A percentile compares a stretch with the other conserved stretches of the same genome.
These are phyloP conservation scores for Marchantia paleacea DNA, from an alignment of 225 moss, liverwort and hornwort genomes.

Conservation along the genomic window DNA sequence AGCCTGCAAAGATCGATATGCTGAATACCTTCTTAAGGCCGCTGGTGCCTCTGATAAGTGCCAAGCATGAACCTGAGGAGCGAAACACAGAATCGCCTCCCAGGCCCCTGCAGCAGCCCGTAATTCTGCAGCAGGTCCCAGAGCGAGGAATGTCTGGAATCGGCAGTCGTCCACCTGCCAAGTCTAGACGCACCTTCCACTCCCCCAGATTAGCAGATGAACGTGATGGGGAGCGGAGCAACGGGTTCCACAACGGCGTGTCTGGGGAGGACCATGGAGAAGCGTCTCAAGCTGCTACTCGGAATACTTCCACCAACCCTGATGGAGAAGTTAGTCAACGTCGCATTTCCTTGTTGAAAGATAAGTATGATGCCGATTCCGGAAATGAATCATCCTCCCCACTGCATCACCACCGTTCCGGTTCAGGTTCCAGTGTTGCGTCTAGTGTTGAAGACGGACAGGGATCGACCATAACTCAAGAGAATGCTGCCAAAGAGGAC, in stretches of 20 bases:
- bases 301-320: conserved; percentile 28
- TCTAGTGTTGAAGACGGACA: conserved; percentile 61
- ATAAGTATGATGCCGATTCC: conserved; percentile 25
- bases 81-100: conserved; percentile 25
- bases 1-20: conserved; percentile 56
- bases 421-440: conserved; percentile 54
- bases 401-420: conserved; percentile 37
- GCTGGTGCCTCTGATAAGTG: conserved; percentile 29
- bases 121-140: neutral
- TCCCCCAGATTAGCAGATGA: conserved; percentile 36
- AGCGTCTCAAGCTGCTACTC: conserved; percentile 45
- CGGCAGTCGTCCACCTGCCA: conserved; percentile 27
- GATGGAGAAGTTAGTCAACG: conserved; percentile 39
- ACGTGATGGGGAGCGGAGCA: conserved; percentile 48
- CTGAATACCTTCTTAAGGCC: conserved; percentile 43
- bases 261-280: conserved; percentile 56
- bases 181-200: conserved; percentile 42
- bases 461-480: conserved; percentile 30
- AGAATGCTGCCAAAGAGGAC: conserved; percentile 26
- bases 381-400: conserved; percentile 29
- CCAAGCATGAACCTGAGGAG: conserved; percentile 58
- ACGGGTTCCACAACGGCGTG: conserved; percentile 32
- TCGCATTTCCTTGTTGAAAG: conserved; percentile 32
- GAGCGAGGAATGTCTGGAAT: conserved; percentile 39
- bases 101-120: conserved; percentile 19